These are phyloP conservation scores for Aspergillus mulundensis DNA, from an alignment of 495 filamentous ascomycete genomes.

Conservation along the genomic window DNA sequence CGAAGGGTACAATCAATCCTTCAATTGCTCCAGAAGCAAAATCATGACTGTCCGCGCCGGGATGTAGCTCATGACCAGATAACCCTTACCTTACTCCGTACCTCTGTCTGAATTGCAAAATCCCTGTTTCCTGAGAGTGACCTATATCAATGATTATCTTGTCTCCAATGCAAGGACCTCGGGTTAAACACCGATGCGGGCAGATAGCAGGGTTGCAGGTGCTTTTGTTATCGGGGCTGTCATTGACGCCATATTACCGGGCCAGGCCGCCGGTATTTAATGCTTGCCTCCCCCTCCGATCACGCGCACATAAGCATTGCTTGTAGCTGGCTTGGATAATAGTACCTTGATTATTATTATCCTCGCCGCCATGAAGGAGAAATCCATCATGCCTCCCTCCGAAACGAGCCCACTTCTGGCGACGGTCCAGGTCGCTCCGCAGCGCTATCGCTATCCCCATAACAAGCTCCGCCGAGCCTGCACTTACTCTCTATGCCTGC, in stretches of 20 bases:
- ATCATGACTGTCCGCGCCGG: no score
- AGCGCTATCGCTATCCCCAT: slow-evolving; percentile 63
- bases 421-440: slow-evolving; percentile 31
- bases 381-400: slow-evolving; percentile 34
- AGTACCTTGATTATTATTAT: background rate
- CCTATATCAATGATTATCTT: no score
- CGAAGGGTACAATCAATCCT: no score
- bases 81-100: no score
- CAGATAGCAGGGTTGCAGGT: background rate
- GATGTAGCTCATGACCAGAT: no score
- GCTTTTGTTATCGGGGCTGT: background rate
- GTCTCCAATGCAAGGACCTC: no score
- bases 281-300: background rate
- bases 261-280: background rate
- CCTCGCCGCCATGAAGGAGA: slow-evolving; percentile 34
- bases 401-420: slow-evolving; percentile 41
- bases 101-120: no score
- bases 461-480: slow-evolving; percentile 67
- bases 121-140: no score
- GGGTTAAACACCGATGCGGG: background rate
- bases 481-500: slow-evolving; percentile 55
- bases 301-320: background rate
- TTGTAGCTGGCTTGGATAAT: background rate
- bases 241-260: background rate
- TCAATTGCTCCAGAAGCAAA: no score